These are phyloP conservation scores for Rhipidocladum racemiflorum DNA, from an alignment of 176 grass and related monocot species.

Conservation along the genomic window DNA sequence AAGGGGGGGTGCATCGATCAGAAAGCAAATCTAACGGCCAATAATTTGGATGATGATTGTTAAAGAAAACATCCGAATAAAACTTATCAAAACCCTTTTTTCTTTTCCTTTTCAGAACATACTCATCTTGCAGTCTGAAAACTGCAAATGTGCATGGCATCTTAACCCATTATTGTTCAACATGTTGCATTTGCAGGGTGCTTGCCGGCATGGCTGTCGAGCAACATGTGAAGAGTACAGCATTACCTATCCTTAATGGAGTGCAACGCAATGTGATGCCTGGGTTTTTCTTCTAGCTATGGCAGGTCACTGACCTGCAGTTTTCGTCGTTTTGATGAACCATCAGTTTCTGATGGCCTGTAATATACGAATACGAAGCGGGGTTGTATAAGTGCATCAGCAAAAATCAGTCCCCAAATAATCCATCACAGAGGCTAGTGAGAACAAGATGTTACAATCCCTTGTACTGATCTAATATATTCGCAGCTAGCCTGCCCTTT, in stretches of 20 bases:
- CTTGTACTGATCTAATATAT: not conserved
- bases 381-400: not conserved
- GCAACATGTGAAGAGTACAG: slow-evolving; percentile 24
- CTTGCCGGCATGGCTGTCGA: slow-evolving; percentile 36
- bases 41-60: too few relatives aligned
- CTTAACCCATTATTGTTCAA: not conserved
- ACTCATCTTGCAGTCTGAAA: not conserved
- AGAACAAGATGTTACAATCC: not conserved
- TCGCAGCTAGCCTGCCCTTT: too few relatives aligned
- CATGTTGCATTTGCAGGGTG: slow-evolving; percentile 27
- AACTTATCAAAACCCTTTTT: too few relatives aligned
- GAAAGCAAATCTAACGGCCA: too few relatives aligned
- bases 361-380: not conserved
- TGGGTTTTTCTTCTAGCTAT: too few relatives aligned
- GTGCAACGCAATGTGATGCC: not conserved
- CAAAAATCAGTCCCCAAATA: not conserved
- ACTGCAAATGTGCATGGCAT: not conserved
- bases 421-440: not conserved
- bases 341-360: slow-evolving; percentile 2
- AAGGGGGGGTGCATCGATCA: too few relatives aligned
- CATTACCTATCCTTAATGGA: not conserved
- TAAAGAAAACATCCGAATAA: too few relatives aligned
- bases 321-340: too few relatives aligned
- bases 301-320: too few relatives aligned
- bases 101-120: not conserved